phyloP scores from a whole-genome alignment of 2,329 filamentous ascomycete species.

The Ceratocystis albifundus region DNA sequence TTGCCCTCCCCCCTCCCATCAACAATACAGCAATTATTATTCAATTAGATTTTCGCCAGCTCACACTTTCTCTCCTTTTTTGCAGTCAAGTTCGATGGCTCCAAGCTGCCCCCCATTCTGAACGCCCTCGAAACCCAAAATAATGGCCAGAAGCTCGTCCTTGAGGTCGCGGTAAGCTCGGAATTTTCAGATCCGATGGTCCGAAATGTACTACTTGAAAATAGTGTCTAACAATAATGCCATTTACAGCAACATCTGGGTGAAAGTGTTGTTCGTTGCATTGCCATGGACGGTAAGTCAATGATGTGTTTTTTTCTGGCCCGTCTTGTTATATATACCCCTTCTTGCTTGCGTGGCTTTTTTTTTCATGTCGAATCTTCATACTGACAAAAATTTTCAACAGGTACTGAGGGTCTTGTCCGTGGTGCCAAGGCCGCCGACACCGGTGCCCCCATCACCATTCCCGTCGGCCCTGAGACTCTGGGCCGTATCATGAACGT shows the following conservation, averaged over 20 bases:
- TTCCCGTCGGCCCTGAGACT: conserved; percentile 85
- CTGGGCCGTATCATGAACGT: conserved; percentile 99
- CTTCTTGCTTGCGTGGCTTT: background rate
- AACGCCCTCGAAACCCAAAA: conserved; percentile 91
- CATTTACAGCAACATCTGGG: conserved; percentile 86
- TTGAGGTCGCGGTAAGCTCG: conserved; percentile 80
- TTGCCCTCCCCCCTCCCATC: conserved; percentile 4
- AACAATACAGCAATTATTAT: background rate
- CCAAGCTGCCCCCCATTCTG: conserved; percentile 90
- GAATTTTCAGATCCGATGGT: conserved; percentile 20
- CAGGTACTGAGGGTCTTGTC: conserved; percentile 98
- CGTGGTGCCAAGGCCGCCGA: conserved; percentile 77
- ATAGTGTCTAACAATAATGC: conserved; percentile 13
- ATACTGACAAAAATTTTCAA: conserved; percentile 22
- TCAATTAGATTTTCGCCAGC: conserved; percentile 19
- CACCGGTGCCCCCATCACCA: conserved; percentile 89
- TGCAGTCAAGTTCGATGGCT: conserved; percentile 89
- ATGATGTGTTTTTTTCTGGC: conserved; percentile 5
- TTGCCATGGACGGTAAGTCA: conserved; percentile 97
- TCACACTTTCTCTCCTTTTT: conserved; percentile 25
- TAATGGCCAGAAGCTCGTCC: conserved; percentile 83
- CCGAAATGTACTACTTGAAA: conserved; percentile 23
- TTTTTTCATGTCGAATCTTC: background rate
- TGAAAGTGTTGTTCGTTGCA: conserved; percentile 97
- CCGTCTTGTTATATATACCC: too few species aligned